A percentile compares a stretch with the other conserved stretches of the same genome.
Evolutionary conservation across 2,329 filamentous ascomycete genomes (phyloP).

Genomic region (Cylindrodendrum hubeiense): DNA sequence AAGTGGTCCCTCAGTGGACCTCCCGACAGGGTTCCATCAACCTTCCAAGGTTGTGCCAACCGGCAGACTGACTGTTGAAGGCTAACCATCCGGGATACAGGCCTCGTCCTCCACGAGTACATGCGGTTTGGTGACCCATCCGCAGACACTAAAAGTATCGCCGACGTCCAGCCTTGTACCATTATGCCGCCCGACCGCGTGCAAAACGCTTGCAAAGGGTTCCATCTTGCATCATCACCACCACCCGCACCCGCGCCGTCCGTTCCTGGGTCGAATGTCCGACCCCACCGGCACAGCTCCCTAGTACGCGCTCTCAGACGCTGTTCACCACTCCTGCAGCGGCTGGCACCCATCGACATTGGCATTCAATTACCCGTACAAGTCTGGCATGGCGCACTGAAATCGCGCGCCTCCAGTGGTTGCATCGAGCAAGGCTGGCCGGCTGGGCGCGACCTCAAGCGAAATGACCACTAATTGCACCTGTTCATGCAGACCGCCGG

Average conservation of each 20-base stretch:
- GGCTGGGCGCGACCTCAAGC: constrained; percentile 32
- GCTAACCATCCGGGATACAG: constrained; percentile 29
- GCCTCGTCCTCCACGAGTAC: constrained; percentile 21
- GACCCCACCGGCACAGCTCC: neutral
- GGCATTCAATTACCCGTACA: constrained; percentile 18
- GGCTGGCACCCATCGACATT: constrained; percentile 2
- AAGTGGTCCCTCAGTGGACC: constrained; percentile 24
- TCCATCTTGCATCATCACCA: constrained; percentile 29
- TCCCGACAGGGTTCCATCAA: constrained; percentile 25
- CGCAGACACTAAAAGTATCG: constrained; percentile 21
- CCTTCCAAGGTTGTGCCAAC: constrained; percentile 28
- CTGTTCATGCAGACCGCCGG: constrained; percentile 28
- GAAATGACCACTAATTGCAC: constrained; percentile 35
- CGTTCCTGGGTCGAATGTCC: constrained; percentile 18
- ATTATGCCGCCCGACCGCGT: constrained; percentile 23
- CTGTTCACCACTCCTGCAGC: neutral
- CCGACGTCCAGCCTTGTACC: constrained; percentile 28
- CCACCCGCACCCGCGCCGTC: constrained; percentile 20
- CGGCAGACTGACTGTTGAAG: constrained; percentile 32
- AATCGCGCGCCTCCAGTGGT: constrained; percentile 18
- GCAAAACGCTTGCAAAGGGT: constrained; percentile 32
- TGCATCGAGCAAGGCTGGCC: constrained; percentile 22
- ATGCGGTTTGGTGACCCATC: neutral
- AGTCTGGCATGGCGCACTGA: constrained; percentile 21
- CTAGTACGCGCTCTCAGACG: neutral